Evolutionary conservation across 257 asterid species (phyloP).

Genomic region (Scutellaria galericulata): DNA sequence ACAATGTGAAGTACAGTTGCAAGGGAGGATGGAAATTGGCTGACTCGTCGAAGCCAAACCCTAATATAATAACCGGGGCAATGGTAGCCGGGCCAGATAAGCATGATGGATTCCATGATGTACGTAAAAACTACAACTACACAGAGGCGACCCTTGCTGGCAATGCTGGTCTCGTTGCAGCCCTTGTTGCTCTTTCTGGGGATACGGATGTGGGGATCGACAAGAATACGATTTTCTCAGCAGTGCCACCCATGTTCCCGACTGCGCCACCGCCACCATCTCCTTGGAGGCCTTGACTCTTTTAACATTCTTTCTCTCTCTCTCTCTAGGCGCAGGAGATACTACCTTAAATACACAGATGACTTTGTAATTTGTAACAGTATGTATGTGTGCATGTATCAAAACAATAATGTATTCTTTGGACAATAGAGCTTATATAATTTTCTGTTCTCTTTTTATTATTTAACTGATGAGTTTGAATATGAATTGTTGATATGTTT

Average conservation of each 20-base stretch:
- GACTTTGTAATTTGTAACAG: no score
- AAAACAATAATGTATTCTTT: no score
- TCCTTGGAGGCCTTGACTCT: constrained; percentile 17
- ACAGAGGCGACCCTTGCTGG: constrained; percentile 18
- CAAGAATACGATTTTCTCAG: constrained; percentile 10
- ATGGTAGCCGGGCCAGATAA: constrained; percentile 9
- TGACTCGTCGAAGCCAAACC: constrained; percentile 17
- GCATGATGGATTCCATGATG: constrained; percentile 12
- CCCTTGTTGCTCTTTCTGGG: constrained; percentile 12
- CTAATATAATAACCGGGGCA: not conserved
- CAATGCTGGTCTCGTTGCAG: constrained; percentile 21
- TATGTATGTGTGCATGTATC: no score
- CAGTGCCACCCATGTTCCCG: constrained; percentile 16
- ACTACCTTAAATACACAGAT: not conserved
- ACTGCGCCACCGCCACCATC: not conserved
- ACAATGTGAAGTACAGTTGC: not conserved
- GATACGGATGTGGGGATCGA: constrained; percentile 3
- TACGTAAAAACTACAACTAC: constrained; percentile 10
- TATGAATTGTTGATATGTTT: no score
- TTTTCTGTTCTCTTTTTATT: no score
- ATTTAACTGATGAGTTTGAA: no score
- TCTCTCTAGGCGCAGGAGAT: not conserved
- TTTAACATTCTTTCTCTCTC: not conserved
- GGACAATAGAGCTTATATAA: no score
- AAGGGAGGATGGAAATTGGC: constrained; percentile 9